phyloP scores from a whole-genome alignment of 805 yeast genomes.

The Brettanomyces bruxellensis region DNA sequence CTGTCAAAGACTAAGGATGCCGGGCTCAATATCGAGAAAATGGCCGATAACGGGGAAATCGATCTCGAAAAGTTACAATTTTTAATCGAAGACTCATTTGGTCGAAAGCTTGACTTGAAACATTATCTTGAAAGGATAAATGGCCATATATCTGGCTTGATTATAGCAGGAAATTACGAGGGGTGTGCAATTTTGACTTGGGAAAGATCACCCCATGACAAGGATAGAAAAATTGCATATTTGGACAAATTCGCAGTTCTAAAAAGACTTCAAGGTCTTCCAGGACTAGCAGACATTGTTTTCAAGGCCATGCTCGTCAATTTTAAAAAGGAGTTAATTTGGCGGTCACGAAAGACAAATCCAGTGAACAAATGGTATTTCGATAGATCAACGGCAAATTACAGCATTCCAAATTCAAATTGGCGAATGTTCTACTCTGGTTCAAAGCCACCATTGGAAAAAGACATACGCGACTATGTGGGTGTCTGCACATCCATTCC shows the following conservation, averaged over 20 bases:
- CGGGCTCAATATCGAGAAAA: slow-evolving; percentile 33
- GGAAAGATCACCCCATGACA: slow-evolving; percentile 33
- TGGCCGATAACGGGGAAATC: slow-evolving; percentile 29
- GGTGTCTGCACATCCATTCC: slow-evolving; percentile 47
- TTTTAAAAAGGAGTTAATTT: slow-evolving; percentile 66
- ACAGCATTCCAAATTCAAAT: slow-evolving; percentile 31
- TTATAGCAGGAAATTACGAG: slow-evolving; percentile 89
- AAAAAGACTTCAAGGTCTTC: slow-evolving; percentile 75
- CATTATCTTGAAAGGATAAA: slow-evolving; percentile 63
- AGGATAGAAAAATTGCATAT: slow-evolving; percentile 47
- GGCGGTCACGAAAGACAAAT: slow-evolving; percentile 83
- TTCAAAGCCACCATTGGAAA: slow-evolving; percentile 18
- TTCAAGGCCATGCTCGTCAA: slow-evolving; percentile 68
- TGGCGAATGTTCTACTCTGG: slow-evolving; percentile 38
- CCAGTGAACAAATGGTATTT: slow-evolving; percentile 98
- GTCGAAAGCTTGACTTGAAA: slow-evolving; percentile 51
- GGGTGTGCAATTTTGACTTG: slow-evolving; percentile 91
- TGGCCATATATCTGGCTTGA: slow-evolving; percentile 59
- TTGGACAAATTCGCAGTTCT: slow-evolving; percentile 92
- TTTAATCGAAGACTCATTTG: slow-evolving; percentile 75
- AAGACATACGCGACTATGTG: slow-evolving; percentile 37
- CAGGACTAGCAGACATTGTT: slow-evolving; percentile 89
- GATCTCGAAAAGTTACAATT: slow-evolving; percentile 48
- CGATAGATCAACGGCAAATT: slow-evolving; percentile 74
- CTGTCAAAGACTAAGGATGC: slow-evolving; percentile 19